Base-by-base conservation (phyloP, 371 early-diverging fungal species). In the Mortierella sp. region DNA sequence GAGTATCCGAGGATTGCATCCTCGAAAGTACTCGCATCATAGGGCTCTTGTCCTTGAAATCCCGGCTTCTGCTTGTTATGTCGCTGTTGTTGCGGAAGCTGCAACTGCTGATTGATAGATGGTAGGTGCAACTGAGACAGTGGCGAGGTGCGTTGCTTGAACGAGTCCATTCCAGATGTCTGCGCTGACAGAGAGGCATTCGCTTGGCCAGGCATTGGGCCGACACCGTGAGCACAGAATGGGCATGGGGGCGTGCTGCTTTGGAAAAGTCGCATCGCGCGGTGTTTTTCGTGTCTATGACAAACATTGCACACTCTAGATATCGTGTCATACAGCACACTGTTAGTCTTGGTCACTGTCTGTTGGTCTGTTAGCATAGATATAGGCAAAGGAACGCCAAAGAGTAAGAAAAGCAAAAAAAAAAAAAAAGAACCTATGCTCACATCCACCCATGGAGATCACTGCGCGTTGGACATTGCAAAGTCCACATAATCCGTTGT, bases 221-320 rank as follows among this genome's bases (percentile, higher is more conserved):
- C 31, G 12, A 70, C 56, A 13, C 70, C 67, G 47, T 70, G 67
- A 3, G 57, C 28, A 31, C 78, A 70, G 47, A 70, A 70, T 0
- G 67, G 78, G 24, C 70, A 76, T 9, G 54, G 50, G 3, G 66
- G 62, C n/a, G 43, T 42, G 14, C 51, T 52, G 24, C 43, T 64
- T 19, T 62, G 70, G 47, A 62, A 55, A 7, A 70, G 59, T n/a
- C 63, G 39, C 47, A 66, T 9, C 5, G 70, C 57, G 9, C 62
- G 70, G 26, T 76, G 67, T 19, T 52, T 76, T 50, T 76, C 78
- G 19, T 76, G 65, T 23, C 54, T 57, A 34, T 76, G 60, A 39
- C 78, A 76, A 4, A 54, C 60, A 19, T 61, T 48, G 60, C 78
- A 76, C 5, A 76, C 43, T 24, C 78, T 68, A 45, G 2, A 19